Evolutionary conservation across 129 eudicot species (phyloP).

Genomic region (Pittosporum tobira): DNA sequence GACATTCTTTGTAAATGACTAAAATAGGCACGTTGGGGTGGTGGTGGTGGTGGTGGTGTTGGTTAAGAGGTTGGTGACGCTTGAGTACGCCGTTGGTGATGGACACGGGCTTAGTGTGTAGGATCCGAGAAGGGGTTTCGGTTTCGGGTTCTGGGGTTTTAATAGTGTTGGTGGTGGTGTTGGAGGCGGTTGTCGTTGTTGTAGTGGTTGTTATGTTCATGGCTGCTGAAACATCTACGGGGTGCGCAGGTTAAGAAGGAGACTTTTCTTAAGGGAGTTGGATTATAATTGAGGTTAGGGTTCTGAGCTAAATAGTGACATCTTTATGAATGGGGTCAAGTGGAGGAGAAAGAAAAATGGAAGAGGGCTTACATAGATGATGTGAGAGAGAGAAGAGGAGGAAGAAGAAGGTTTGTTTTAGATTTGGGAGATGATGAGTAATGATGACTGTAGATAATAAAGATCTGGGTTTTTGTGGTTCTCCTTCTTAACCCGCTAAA

Average conservation of each 20-base stretch:
- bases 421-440: constrained; percentile 17
- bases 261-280: not conserved
- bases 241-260: constrained; percentile 1
- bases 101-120: constrained; percentile 16
- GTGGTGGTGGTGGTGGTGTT: constrained; percentile 26
- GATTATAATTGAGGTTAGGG: constrained; percentile 16
- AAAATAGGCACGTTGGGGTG: constrained; percentile 32
- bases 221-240: constrained; percentile 25
- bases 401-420: not conserved
- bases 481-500: constrained; percentile 19
- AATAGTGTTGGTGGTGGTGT: constrained; percentile 13
- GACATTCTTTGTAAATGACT: constrained; percentile 62
- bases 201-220: constrained; percentile 31
- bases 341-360: constrained; percentile 2
- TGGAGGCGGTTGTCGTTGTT: not conserved
- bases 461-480: constrained; percentile 38
- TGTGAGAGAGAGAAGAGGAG: not conserved
- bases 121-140: constrained; percentile 39
- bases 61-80: constrained; percentile 31
- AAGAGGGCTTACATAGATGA: not conserved
- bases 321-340: constrained; percentile 7
- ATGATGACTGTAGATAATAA: constrained; percentile 40
- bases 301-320: constrained; percentile 4
- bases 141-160: constrained; percentile 39
- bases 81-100: constrained; percentile 43